phyloP scores from a whole-genome alignment of 148 eudicot species.

The Euryodendron excelsum region DNA sequence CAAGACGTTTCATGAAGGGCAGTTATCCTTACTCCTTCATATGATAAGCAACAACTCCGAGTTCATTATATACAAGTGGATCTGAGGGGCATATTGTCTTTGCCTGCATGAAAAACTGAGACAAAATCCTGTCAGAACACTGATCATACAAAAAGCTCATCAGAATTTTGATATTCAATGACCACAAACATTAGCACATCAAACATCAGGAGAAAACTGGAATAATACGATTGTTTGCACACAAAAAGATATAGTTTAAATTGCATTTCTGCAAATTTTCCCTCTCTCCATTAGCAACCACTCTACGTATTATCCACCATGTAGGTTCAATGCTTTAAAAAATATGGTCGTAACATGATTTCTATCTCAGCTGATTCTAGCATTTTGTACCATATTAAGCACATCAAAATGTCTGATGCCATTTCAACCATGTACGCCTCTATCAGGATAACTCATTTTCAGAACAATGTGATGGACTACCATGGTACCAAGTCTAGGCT shows the following conservation, averaged over 20 bases:
- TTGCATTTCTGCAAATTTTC: not conserved
- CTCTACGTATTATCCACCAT: not conserved
- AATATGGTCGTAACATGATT: not conserved
- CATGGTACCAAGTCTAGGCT: not conserved
- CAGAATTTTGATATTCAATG: not conserved
- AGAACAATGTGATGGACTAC: not conserved
- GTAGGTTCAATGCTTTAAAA: not conserved
- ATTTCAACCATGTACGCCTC: too few relatives aligned
- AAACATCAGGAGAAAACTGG: not conserved
- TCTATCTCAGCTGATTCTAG: not conserved
- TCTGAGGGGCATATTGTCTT: conserved; percentile 76
- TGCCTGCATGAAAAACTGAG: conserved; percentile 97
- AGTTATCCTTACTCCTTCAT: conserved; percentile 79
- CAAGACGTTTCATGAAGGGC: not conserved
- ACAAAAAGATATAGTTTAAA: not conserved
- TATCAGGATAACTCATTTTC: too few relatives aligned
- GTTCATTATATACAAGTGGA: conserved; percentile 97
- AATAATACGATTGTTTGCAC: not conserved
- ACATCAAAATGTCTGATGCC: not conserved
- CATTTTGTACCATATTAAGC: not conserved
- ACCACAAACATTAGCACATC: not conserved
- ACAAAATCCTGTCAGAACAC: conserved; percentile 22
- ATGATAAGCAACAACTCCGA: conserved; percentile 94
- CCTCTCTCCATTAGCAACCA: not conserved
- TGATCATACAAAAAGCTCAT: not conserved